Evolutionary conservation across 768 basidiomycete species (phyloP).

Genomic region (Hericium coralloides): DNA sequence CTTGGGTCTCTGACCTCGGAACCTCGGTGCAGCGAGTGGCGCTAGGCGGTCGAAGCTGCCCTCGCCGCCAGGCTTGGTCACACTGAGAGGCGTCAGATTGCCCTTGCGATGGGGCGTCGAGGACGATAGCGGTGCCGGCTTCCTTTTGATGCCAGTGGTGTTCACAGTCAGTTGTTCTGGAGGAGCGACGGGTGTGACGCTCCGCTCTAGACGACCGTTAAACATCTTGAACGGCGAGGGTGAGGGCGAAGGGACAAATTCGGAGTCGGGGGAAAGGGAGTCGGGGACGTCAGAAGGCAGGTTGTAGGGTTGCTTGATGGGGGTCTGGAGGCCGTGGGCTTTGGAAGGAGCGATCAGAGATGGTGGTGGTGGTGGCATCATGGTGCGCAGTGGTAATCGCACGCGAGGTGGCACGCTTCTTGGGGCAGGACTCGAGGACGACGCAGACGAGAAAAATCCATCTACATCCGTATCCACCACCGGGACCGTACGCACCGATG

Average conservation of each 20-base stretch:
- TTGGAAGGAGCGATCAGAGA: not conserved
- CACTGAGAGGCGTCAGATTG: constrained; percentile 12
- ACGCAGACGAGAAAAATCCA: constrained; percentile 8
- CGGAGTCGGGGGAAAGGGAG: not conserved
- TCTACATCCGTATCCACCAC: constrained; percentile 12
- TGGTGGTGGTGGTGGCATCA: constrained; percentile 3
- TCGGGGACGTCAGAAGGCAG: not conserved
- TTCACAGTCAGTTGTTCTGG: not conserved
- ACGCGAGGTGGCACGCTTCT: constrained; percentile 1
- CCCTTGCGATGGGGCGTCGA: constrained; percentile 13
- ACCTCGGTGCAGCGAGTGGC: constrained; percentile 15
- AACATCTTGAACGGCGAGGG: not conserved
- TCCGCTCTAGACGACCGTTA: not conserved
- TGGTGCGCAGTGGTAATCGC: not conserved
- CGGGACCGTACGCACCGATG: not conserved
- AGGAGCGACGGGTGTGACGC: not conserved
- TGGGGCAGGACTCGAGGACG: constrained; percentile 3
- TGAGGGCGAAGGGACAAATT: not conserved
- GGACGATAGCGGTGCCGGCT: constrained; percentile 11
- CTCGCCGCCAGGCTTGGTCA: constrained; percentile 9
- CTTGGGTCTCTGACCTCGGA: constrained; percentile 6
- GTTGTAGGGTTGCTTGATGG: not conserved
- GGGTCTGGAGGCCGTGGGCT: not conserved
- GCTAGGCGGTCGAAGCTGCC: constrained; percentile 14
- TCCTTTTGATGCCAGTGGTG: constrained; percentile 12